A percentile compares a stretch with the other conserved stretches of the same genome.
Evolutionary conservation across 1,284 basidiomycete species (phyloP).

Genomic region (Vanrija sp.): DNA sequence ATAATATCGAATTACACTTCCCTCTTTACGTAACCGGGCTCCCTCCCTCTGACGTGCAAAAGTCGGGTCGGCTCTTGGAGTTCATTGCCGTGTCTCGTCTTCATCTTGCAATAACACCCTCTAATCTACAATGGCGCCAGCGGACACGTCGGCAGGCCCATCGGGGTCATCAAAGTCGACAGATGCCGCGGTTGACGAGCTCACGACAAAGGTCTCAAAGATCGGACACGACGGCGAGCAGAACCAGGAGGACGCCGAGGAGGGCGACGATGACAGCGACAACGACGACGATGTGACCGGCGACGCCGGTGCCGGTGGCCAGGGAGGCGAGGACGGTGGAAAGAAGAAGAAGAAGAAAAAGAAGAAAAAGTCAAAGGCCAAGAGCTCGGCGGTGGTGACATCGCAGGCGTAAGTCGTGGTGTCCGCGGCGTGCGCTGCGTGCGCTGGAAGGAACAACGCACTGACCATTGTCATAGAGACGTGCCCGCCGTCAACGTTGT

Average conservation of each 20-base stretch:
- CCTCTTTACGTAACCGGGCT: background rate
- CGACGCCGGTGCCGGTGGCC: conserved; percentile 18
- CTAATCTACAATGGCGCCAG: conserved; percentile 3
- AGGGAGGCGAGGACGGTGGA: conserved; percentile 18
- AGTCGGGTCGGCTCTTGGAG: background rate
- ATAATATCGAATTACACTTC: background rate
- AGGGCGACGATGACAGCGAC: conserved; percentile 8
- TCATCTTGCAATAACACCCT: conserved; percentile 1
- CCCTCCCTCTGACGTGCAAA: background rate
- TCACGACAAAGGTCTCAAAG: conserved; percentile 10
- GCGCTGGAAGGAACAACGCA: too few species aligned
- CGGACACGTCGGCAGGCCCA: conserved; percentile 4
- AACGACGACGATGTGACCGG: conserved; percentile 12
- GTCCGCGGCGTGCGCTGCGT: too few species aligned
- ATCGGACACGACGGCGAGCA: conserved; percentile 2
- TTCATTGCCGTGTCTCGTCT: background rate
- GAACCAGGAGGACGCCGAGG: conserved; percentile 11
- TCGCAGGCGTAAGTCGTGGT: too few species aligned
- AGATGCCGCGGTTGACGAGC: background rate
- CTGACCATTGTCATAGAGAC: too few species aligned
- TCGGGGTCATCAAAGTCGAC: background rate
- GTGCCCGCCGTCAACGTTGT: too few species aligned
- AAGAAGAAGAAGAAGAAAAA: conserved; percentile 27
- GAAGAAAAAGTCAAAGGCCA: conserved; percentile 38
- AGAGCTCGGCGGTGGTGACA: conserved; percentile 9